Conservation (phyloP, 2,329 filamentous ascomycete species). For the Harringtonia aguacate region DNA sequence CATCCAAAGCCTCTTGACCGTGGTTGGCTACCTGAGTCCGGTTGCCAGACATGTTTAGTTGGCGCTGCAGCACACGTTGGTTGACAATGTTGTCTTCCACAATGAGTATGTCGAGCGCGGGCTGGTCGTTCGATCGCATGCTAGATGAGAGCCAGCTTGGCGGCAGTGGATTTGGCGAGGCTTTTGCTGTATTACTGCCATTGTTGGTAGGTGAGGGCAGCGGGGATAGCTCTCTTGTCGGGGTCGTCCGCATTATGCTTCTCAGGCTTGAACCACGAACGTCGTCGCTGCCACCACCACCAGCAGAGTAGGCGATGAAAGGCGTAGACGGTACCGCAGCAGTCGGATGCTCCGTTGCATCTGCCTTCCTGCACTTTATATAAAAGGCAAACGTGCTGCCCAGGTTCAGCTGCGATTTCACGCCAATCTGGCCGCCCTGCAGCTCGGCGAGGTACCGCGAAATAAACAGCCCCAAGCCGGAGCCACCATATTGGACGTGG, state of each 20-base stretch:
- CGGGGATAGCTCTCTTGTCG: too few relatives aligned
- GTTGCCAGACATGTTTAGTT: slow-evolving; percentile 50
- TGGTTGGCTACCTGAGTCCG: slow-evolving; percentile 54
- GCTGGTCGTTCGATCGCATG: slow-evolving; percentile 10
- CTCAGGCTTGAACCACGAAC: too few relatives aligned
- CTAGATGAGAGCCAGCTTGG: not conserved
- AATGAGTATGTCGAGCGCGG: slow-evolving; percentile 46
- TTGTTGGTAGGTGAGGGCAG: too few relatives aligned
- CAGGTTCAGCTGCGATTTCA: slow-evolving; percentile 53
- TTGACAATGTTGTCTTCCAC: slow-evolving; percentile 61
- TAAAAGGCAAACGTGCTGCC: slow-evolving; percentile 73
- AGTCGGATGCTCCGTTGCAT: too few relatives aligned
- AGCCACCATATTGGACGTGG: slow-evolving; percentile 69
- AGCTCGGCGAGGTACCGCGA: slow-evolving; percentile 65
- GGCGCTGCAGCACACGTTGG: slow-evolving; percentile 51
- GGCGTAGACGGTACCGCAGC: too few relatives aligned
- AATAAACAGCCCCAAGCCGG: slow-evolving; percentile 68
- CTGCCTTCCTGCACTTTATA: slow-evolving; percentile 50
- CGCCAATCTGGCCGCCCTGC: slow-evolving; percentile 69
- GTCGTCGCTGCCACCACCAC: not conserved
- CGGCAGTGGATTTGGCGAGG: too few relatives aligned
- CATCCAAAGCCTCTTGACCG: slow-evolving; percentile 50
- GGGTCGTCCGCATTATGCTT: too few relatives aligned
- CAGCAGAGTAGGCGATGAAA: too few relatives aligned
- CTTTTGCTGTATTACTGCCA: not conserved